These are phyloP conservation scores for Debaryomyces coudertii DNA, from an alignment of 1,139 yeast genomes.

Conservation along the genomic window DNA sequence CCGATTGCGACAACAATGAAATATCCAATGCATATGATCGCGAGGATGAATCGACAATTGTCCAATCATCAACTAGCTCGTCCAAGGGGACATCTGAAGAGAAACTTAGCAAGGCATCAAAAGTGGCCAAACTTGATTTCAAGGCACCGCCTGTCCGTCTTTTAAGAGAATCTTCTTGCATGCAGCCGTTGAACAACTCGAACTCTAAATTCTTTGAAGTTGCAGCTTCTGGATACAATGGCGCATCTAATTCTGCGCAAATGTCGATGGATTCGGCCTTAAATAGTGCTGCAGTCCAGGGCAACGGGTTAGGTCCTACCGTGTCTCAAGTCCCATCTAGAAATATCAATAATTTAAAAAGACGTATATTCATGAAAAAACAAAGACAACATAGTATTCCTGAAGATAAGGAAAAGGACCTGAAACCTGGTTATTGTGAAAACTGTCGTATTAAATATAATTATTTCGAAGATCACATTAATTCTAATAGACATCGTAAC, in stretches of 20 bases:
- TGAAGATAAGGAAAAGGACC: conserved; percentile 59
- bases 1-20: conserved; percentile 18
- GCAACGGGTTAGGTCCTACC: conserved; percentile 73
- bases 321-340: conserved; percentile 70
- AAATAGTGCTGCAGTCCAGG: conserved; percentile 42
- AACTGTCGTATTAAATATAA: conserved; percentile 89
- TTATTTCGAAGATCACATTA: conserved; percentile 75
- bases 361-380: conserved; percentile 50
- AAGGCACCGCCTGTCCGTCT: conserved; percentile 31
- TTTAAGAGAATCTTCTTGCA: conserved; percentile 35
- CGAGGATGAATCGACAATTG: conserved; percentile 18
- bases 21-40: conserved; percentile 23
- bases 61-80: conserved; percentile 19
- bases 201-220: conserved; percentile 60
- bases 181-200: conserved; percentile 30
- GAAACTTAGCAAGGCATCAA: conserved; percentile 10
- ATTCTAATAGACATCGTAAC: conserved; percentile 70
- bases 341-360: conserved; percentile 61
- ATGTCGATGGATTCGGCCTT: conserved; percentile 50
- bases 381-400: conserved; percentile 29
- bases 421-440: conserved; percentile 81
- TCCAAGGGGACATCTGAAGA: conserved; percentile 17
- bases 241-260: conserved; percentile 53
- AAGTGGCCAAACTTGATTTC: conserved; percentile 18
- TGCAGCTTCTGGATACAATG: conserved; percentile 80